A percentile compares a stretch with the other conserved stretches of the same genome.
These are phyloP conservation scores for Anastatica hierochuntica DNA, from an alignment of 345 rosid genomes.

Conservation along the genomic window DNA sequence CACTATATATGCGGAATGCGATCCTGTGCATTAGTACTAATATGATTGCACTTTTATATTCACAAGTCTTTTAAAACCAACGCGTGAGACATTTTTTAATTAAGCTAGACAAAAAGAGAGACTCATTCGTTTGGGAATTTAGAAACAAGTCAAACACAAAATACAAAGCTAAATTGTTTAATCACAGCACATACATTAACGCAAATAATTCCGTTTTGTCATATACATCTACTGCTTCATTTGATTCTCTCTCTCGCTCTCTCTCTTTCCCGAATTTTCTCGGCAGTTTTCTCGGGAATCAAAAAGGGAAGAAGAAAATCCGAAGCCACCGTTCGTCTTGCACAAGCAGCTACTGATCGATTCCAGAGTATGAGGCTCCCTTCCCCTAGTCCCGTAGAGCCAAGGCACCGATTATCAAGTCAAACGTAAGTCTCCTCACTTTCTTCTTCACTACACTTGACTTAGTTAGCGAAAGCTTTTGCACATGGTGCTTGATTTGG, in stretches of 20 bases:
- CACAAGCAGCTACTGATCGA: not conserved
- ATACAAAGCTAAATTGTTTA: no score
- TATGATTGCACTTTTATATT: no score
- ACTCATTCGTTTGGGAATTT: no score
- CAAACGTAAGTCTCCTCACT: constrained; percentile 30
- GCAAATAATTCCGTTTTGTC: not conserved
- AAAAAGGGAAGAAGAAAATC: not conserved
- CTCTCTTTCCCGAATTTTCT: no score
- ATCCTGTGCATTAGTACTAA: no score
- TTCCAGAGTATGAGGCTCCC: constrained; percentile 33
- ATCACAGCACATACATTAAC: not conserved
- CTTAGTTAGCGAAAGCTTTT: not conserved
- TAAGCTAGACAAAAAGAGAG: no score
- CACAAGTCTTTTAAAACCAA: no score
- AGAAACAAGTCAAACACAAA: no score
- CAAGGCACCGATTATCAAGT: constrained; percentile 50
- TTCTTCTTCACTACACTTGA: not conserved
- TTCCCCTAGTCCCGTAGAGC: constrained; percentile 43
- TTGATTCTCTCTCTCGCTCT: not conserved
- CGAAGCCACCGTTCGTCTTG: not conserved
- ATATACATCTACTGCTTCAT: not conserved
- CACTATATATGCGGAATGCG: no score
- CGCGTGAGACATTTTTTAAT: no score
- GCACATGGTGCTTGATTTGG: no score
- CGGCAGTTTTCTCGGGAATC: constrained; percentile 9